Evolutionary conservation across 805 yeast genomes (phyloP), one percentile per base, ranked within the genome.

Genomic region (Aciculoconidium aculeatum): DNA sequence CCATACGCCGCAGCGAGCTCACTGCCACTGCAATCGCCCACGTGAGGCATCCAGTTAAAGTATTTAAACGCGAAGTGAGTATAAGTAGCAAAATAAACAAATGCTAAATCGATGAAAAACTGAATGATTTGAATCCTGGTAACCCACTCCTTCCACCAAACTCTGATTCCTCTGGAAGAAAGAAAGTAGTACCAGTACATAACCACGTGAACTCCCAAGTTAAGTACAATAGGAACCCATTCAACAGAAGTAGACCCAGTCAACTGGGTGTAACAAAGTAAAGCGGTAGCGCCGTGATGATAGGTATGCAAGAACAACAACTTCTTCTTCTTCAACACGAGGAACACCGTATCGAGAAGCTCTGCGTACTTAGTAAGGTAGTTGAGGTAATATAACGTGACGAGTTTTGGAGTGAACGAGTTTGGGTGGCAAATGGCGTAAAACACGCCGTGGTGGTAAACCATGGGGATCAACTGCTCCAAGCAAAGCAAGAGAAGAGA

Each of bases 91-190:
- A 84, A 87, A 70, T 87, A 92, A 41, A 92, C 94, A 55, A 90
- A 88, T 23, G 70, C 76, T 52, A 90, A 73, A 60, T 90, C 98
- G 51, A 90, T 70, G 44, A 90, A 64, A 54, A 90, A 90, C 67
- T 90, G 98, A 49, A 84, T 67, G 63, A 90, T 90, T 69, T 90
- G 98, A 70, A 85, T 79, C 42, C 95, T 74, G 33, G 98, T 90
- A 44, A 90, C 96, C 96, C 96, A 90, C 67, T 88, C 94, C 67
- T 92, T 90, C 98, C 98, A 90, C 96, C 96, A 88, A 31, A 90
- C 96, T 50, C 85, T 80, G 53, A 88, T 84, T 35, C 95, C 95
- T 55, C 94, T 74, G 12, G 96, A 84, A 30, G 92, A 72, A 48
- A 90, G 69, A 70, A 88, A 87, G 68, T 92, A 90, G 75, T 90